Evolutionary conservation across 306 rosid genomes (phyloP).

Genomic region (Vigna reflexopilosa): DNA sequence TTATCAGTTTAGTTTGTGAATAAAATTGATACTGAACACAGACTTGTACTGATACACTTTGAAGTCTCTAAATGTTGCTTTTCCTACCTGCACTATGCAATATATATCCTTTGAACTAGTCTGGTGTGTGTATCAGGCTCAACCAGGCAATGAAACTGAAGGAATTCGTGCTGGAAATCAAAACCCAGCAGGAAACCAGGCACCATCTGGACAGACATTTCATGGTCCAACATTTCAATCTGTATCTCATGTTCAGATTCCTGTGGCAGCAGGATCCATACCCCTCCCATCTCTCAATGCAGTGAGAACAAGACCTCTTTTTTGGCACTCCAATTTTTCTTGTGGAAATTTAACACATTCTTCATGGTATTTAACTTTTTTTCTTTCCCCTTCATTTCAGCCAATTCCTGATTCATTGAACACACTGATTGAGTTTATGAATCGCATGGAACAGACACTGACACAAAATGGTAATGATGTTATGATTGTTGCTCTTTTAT

Average conservation of each 20-base stretch:
- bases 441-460: conserved; percentile 76
- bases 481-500: conserved; percentile 23
- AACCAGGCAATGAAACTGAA: conserved; percentile 67
- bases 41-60: conserved; percentile 14
- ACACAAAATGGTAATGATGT: conserved; percentile 66
- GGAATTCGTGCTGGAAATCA: conserved; percentile 51
- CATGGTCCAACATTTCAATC: conserved; percentile 67
- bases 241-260: conserved; percentile 80
- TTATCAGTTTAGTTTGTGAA: conserved; percentile 26
- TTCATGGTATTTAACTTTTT: conserved; percentile 21
- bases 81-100: background rate
- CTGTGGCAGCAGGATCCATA: conserved; percentile 67
- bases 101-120: conserved; percentile 35
- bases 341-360: conserved; percentile 15
- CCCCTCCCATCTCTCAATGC: conserved; percentile 74
- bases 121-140: conserved; percentile 47
- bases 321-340: conserved; percentile 27
- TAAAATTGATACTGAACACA: conserved; percentile 23
- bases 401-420: conserved; percentile 86
- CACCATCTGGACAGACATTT: conserved; percentile 73
- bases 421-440: conserved; percentile 85
- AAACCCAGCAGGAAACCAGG: conserved; percentile 66
- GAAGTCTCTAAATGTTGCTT: background rate
- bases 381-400: conserved; percentile 52
- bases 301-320: conserved; percentile 54